Evolutionary conservation across 306 rosid species (phyloP).

Genomic region (Leucaena leucocephala): DNA sequence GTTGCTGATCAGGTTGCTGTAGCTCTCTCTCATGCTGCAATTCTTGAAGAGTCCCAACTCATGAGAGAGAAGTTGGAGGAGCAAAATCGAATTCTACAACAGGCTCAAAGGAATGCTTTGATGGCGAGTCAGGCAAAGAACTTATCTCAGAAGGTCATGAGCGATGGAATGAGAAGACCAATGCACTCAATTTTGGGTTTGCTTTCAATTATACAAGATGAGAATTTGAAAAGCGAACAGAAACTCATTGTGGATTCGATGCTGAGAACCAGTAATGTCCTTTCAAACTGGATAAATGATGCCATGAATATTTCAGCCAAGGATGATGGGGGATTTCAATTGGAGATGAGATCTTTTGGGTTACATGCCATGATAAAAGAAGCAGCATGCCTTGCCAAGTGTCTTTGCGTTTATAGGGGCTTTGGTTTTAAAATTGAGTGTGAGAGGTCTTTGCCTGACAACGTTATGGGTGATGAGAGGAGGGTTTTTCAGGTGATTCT

Average conservation of each 20-base stretch:
- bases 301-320: conserved; percentile 68
- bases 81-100: conserved; percentile 77
- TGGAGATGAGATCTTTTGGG: conserved; percentile 67
- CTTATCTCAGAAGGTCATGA: conserved; percentile 79
- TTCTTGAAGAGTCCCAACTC: conserved; percentile 87
- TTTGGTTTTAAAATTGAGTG: conserved; percentile 68
- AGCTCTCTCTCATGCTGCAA: conserved; percentile 89
- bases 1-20: conserved; percentile 98
- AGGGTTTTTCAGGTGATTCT: conserved; percentile 90
- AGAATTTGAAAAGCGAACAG: conserved; percentile 62
- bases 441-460: conserved; percentile 70
- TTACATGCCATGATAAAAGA: conserved; percentile 71
- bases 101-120: conserved; percentile 71
- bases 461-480: conserved; percentile 79
- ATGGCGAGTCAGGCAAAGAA: conserved; percentile 79
- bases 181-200: conserved; percentile 85
- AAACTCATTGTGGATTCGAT: conserved; percentile 66
- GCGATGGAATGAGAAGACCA: conserved; percentile 89
- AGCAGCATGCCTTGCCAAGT: conserved; percentile 79
- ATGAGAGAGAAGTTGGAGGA: conserved; percentile 86
- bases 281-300: conserved; percentile 74
- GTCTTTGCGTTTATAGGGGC: conserved; percentile 61
- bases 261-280: conserved; percentile 70
- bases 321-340: conserved; percentile 61
- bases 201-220: conserved; percentile 76